Evolutionary conservation across 768 basidiomycete genomes (phyloP).

Genomic region (Auriscalpium orientale): DNA sequence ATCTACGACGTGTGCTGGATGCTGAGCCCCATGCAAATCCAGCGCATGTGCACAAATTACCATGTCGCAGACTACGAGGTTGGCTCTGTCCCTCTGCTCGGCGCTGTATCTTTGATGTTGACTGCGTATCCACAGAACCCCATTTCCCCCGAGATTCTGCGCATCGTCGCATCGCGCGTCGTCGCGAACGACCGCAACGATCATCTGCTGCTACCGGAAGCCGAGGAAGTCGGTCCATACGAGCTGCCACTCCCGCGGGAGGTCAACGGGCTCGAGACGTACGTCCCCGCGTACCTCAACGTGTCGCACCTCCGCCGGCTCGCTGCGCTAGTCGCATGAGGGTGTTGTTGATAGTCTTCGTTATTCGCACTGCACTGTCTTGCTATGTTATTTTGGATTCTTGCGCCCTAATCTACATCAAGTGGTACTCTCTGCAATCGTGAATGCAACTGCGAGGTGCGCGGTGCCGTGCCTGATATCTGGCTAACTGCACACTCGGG

Average conservation of each 20-base stretch:
- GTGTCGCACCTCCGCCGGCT: constrained; percentile 83
- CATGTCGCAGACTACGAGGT: constrained; percentile 99
- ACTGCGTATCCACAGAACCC: constrained; percentile 54
- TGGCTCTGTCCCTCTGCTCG: constrained; percentile 11
- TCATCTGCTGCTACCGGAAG: constrained; percentile 92
- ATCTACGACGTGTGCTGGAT: constrained; percentile 99
- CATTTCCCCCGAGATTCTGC: constrained; percentile 93
- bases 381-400: background rate
- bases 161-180: constrained; percentile 93
- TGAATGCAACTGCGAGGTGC: too few relatives aligned
- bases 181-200: constrained; percentile 96
- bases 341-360: constrained; percentile 5
- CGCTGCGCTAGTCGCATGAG: constrained; percentile 76
- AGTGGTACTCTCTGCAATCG: too few relatives aligned
- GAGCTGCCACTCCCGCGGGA: constrained; percentile 92
- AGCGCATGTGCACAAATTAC: constrained; percentile 98
- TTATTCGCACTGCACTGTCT: background rate
- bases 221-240: constrained; percentile 94
- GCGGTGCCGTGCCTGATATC: too few relatives aligned
- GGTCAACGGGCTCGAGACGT: constrained; percentile 93
- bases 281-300: constrained; percentile 87
- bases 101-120: too few relatives aligned
- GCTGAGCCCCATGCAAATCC: constrained; percentile 97
- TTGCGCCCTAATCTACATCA: background rate
- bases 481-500: too few relatives aligned